Conservation (phyloP, 768 basidiomycete genomes). For the Clathrus columnatus region DNA sequence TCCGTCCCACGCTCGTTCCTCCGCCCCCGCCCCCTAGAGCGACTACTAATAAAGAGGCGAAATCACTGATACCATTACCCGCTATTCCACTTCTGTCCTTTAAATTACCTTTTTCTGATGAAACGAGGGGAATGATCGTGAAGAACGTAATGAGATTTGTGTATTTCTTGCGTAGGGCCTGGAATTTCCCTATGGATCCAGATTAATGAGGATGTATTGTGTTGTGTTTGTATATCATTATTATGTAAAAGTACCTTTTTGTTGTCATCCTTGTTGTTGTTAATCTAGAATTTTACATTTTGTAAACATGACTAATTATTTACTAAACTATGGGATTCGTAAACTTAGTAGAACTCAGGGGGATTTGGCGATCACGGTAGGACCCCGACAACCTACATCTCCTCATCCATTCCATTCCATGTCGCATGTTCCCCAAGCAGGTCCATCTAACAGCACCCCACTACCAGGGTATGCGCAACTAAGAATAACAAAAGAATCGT, state of each 20-base stretch:
- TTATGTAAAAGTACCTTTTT: not conserved
- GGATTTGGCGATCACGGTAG: not conserved
- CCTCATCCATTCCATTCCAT: constrained; percentile 4
- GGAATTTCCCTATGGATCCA: constrained; percentile 52
- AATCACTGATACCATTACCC: constrained; percentile 7
- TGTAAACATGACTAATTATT: too few relatives aligned
- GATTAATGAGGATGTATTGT: constrained; percentile 1
- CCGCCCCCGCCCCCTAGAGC: not conserved
- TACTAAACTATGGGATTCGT: too few relatives aligned
- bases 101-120: constrained; percentile 23
- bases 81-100: constrained; percentile 18
- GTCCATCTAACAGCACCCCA: constrained; percentile 2
- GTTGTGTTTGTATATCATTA: not conserved
- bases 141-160: constrained; percentile 34
- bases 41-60: not conserved
- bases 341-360: too few relatives aligned
- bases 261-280: not conserved
- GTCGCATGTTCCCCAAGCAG: constrained; percentile 7
- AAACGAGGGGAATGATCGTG: constrained; percentile 22
- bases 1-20: not conserved
- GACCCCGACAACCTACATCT: constrained; percentile 10
- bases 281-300: not conserved
- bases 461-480: constrained; percentile 3
- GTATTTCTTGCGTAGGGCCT: constrained; percentile 39
- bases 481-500: constrained; percentile 10